These are phyloP conservation scores for Teratosphaeria zuluensis DNA, from an alignment of 2,329 filamentous ascomycete species.

Conservation along the genomic window DNA sequence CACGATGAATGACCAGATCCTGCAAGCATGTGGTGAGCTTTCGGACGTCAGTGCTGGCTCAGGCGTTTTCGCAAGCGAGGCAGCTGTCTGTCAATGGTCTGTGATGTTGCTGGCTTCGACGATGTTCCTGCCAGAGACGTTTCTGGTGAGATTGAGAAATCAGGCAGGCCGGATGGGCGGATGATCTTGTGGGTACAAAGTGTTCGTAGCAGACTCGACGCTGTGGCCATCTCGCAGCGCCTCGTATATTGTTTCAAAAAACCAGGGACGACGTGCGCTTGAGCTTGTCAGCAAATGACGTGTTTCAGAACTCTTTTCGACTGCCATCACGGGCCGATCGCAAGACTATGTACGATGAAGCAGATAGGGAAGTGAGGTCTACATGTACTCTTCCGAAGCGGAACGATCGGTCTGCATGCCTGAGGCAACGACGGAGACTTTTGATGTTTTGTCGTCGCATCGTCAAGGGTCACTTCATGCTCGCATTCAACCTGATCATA, in stretches of 20 bases:
- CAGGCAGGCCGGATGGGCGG: not conserved
- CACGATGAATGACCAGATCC: too few relatives aligned
- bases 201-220: not conserved
- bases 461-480: too few relatives aligned
- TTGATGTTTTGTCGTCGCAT: too few relatives aligned
- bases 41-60: not conserved
- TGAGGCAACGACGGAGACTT: not conserved
- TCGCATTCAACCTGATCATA: too few relatives aligned
- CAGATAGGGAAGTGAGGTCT: not conserved
- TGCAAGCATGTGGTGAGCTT: too few relatives aligned
- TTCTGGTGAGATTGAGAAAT: not conserved
- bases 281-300: not conserved
- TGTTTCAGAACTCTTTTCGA: too few relatives aligned
- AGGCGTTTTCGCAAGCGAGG: not conserved
- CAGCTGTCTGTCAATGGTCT: too few relatives aligned
- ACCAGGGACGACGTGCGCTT: not conserved
- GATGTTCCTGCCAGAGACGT: not conserved
- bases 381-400: too few relatives aligned
- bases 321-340: too few relatives aligned
- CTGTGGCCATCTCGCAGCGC: not conserved
- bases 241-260: not conserved
- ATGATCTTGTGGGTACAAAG: not conserved
- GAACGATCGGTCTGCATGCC: not conserved
- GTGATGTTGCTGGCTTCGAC: not conserved
- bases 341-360: not conserved